Evolutionary conservation across 345 rosid species (phyloP), one percentile per base, ranked within the genome.

Genomic region (Passiflora organensis): DNA sequence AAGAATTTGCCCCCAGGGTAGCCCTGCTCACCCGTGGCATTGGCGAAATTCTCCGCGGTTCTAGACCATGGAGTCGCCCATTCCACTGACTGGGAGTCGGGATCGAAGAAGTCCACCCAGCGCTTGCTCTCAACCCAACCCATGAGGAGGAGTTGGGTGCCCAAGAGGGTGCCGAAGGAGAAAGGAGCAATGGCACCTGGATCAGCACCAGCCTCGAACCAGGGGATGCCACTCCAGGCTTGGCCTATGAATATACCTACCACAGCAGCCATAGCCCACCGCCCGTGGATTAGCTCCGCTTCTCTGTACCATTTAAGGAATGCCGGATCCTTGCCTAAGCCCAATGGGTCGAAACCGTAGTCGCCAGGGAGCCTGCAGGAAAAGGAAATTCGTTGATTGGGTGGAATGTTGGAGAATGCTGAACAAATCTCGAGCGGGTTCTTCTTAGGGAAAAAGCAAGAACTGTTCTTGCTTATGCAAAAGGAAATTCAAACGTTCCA

Each of bases 41-140:
- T 91, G 0, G 89, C 82, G 17, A 91, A 91, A 58, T 91, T 91
- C 83, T 86, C 95, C 0, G 98, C 81, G 0, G 95, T 91, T 58
- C 65, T 81, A 1, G 98, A 91, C 98, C 98, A 91, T 0, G 98
- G 98, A 0, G 96, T 91, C 0, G 98, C 98, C 98, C 98, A 91
- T 49, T 91, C 96, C 32, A 91, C 85, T 0, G 98, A 82, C 45
- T 91, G 98, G 0, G 98, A 91, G 38, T 91, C 79, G 4, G 93
- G 98, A 80, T 82, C 78, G 85, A 14, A 93, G 83, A 93, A 93
- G 47, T 93, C 99, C 0, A 89, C 96, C 99, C 99, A 93, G 9
- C 96, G 44, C 68, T 93, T 93, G 87, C 99, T 86, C 85, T 93
- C 99, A 4, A 93, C 99, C 99, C 99, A 93, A 1, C 96, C 99